Base-by-base conservation (phyloP, 352 stramenopile genomes). In the Globisporangium paroecandrum region DNA sequence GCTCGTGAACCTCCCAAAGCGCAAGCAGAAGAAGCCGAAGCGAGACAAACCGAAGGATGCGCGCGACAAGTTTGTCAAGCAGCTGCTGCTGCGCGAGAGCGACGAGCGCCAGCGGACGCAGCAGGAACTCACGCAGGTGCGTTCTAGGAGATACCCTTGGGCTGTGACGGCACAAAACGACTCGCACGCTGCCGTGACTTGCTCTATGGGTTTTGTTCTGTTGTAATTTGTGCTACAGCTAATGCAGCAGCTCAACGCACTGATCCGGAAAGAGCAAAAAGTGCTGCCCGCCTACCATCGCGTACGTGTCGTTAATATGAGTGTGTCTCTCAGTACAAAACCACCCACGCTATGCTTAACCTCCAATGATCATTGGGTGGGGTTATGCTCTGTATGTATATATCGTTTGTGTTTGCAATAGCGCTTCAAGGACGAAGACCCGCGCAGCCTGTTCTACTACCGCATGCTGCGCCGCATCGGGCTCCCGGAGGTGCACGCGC, bases 401-500 rank as follows among this genome's bases (percentile, higher is more conserved):
- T 6, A 18, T 18, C 12, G 12, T 46, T 46, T 55, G 47, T 55
- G n/a, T 32, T 13, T 29, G 2, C 15, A 34, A 22, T 32, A 92
- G 84, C 81, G 76, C 73, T 79, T 74, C 66, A 83, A 82, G n/a
- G 69, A 85, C 63, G 82, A 93, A 65, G 82, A 91, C 55, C 78
- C 82, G 3, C 81, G 84, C 27, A 89, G 78, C 36, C 74, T 85
- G 29, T 91, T 90, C 57, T 93, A 93, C 70, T 90, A 89, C 64
- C 75, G 77, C 63, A 93, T 93, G 84, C 78, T 93, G 43, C 84
- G 82, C 7, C 84, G 84, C 38, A 75, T 89, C 5, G 84, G 84
- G 3, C 71, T 93, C 5, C 84, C 82, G 3, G 81, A 90, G 64
- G 71, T 90, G 12, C 84, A 93, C 77, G 82, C 84, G 49, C 84